These are phyloP conservation scores for Talaromyces sp. DNA, from an alignment of 2,329 filamentous ascomycete species.

Conservation along the genomic window DNA sequence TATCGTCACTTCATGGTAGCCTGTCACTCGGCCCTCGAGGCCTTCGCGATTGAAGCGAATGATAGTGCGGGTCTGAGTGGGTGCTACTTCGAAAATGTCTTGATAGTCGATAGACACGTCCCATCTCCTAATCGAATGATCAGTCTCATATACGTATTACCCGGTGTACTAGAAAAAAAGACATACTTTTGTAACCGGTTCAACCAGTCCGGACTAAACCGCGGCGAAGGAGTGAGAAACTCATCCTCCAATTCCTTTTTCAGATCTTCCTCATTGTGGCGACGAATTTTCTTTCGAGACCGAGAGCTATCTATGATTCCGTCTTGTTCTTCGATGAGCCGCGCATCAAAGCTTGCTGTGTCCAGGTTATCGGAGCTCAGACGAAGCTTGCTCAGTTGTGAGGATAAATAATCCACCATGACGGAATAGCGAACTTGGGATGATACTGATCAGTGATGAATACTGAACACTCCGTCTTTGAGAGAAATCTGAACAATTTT, in stretches of 20 bases:
- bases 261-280: slow-evolving; percentile 55
- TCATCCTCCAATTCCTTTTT: slow-evolving; percentile 69
- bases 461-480: not conserved
- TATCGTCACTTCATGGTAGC: slow-evolving; percentile 90
- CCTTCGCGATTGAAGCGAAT: slow-evolving; percentile 89
- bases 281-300: slow-evolving; percentile 41
- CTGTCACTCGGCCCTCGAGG: slow-evolving; percentile 85
- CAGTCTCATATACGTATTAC: not conserved
- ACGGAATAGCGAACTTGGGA: not conserved
- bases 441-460: not conserved
- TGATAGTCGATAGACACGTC: slow-evolving; percentile 74
- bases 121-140: slow-evolving; percentile 58
- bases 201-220: slow-evolving; percentile 81
- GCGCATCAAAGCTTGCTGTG: slow-evolving; percentile 27
- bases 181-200: slow-evolving; percentile 75
- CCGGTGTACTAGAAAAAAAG: not conserved
- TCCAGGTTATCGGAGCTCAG: slow-evolving; percentile 25
- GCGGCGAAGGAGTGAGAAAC: slow-evolving; percentile 73
- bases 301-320: slow-evolving; percentile 33
- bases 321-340: slow-evolving; percentile 30
- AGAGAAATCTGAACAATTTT: not conserved
- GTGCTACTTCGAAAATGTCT: slow-evolving; percentile 81
- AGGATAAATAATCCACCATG: slow-evolving; percentile 25
- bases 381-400: slow-evolving; percentile 28
- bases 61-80: slow-evolving; percentile 90